These are phyloP conservation scores for Mallotus japonicus DNA, from an alignment of 441 rosid species.

Conservation along the genomic window DNA sequence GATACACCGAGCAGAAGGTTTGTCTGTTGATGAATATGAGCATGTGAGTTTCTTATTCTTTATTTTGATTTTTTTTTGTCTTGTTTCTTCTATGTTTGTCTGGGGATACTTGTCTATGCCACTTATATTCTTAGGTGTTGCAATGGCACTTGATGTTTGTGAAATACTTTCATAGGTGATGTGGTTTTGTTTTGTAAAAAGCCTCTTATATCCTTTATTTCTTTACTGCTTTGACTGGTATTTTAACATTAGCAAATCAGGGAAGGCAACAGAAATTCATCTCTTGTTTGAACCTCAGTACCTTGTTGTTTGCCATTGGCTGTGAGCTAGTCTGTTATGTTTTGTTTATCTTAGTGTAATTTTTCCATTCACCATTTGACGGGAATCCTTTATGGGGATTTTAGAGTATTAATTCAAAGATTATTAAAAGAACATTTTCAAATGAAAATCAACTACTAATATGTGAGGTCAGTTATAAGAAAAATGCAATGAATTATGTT, in stretches of 20 bases:
- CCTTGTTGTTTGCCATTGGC: neutral
- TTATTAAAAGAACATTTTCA: neutral
- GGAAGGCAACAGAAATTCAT: neutral
- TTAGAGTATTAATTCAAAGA: neutral
- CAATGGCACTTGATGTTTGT: conserved; percentile 1
- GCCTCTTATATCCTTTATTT: neutral
- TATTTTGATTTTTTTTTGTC: neutral
- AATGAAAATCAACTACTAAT: conserved; percentile 2
- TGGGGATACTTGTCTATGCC: neutral
- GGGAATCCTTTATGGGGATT: neutral
- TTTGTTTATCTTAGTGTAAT: neutral
- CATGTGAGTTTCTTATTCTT: conserved; percentile 53
- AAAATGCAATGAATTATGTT: neutral
- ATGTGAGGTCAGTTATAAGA: conserved; percentile 3
- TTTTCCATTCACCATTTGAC: neutral
- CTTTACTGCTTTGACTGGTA: conserved; percentile 1
- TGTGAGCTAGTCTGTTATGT: neutral
- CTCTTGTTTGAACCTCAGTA: neutral
- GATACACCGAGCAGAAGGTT: conserved; percentile 97
- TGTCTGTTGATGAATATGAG: conserved; percentile 65
- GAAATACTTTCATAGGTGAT: neutral
- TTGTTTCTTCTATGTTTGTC: neutral
- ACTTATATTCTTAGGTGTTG: neutral
- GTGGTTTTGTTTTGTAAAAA: neutral
- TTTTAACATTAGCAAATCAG: neutral